Evolutionary conservation across 116 monocot genomes (phyloP), one percentile per base, ranked within the genome.

Genomic region (Dioscorea cayenensis): DNA sequence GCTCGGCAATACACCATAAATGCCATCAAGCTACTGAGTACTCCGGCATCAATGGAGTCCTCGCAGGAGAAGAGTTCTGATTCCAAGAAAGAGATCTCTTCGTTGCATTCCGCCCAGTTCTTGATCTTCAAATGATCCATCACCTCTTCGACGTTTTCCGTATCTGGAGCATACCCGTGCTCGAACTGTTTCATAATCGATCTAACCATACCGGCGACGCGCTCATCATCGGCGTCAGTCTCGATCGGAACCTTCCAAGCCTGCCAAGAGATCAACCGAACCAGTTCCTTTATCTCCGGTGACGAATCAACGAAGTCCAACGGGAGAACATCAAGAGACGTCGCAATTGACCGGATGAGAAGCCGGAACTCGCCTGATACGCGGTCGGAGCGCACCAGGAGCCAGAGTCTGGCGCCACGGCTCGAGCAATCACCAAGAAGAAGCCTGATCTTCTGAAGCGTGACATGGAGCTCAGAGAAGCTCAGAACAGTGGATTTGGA

Each of bases 91-190:
- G 21, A 14, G 27, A 89, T 67, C 75, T 87, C 92, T 21, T 73
- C 84, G 51, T 75, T 69, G 84, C 95, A 95, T 7, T 89, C 92
- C 14, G 36, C 37, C 95, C 95, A 95, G 65, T 51, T 82, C 27
- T 37, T 36, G 18, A 95, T 72, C 23, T 72, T 36, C 70, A 95
- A 51, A 55, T 76, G 78, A 7, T 82, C 55, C 49, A 95, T 72
- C 7, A 92, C 64, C 25, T 70, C 49, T 60, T 37, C 65, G 9
- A 92, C 43, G 32, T 73, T 72, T 4, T n/a, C 12, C 10, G 58
- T 35, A 6, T 68, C 68, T 14, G 92, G 89, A 36, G 69, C 21
- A 5, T 80, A 36, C 16, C 80, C 87, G 28, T 66, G 68, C 67
- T 48, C 60, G 65, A 95, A 82, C 18, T 67, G 74, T 3, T 25